Conservation (phyloP, 495 filamentous ascomycete species). For the Penicillium macrosclerotiorum region DNA sequence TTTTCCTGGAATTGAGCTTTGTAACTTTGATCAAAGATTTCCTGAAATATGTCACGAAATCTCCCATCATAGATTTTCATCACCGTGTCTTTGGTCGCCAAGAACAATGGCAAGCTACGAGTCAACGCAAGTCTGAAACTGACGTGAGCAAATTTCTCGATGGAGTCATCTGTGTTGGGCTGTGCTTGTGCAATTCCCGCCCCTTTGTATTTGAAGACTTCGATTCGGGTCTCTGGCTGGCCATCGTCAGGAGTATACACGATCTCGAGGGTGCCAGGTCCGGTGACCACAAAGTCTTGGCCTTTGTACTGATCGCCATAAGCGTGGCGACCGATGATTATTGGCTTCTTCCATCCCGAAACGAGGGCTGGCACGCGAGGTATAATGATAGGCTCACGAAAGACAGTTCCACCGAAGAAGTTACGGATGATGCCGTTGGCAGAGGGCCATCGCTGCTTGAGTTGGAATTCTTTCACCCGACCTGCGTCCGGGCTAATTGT, state of each 20-base stretch:
- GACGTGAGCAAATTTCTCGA: constrained; percentile 89
- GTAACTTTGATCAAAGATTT: constrained; percentile 87
- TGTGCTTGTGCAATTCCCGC: constrained; percentile 89
- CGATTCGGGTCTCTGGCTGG: constrained; percentile 76
- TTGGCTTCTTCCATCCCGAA: constrained; percentile 95
- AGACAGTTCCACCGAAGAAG: constrained; percentile 90
- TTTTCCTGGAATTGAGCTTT: constrained; percentile 83
- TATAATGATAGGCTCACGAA: constrained; percentile 97
- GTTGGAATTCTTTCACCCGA: constrained; percentile 92
- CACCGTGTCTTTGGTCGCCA: constrained; percentile 99
- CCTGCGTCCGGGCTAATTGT: constrained; percentile 98
- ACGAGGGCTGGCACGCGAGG: constrained; percentile 86
- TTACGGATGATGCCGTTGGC: constrained; percentile 99
- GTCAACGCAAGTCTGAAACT: constrained; percentile 90
- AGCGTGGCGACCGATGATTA: constrained; percentile 97
- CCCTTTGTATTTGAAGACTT: constrained; percentile 82
- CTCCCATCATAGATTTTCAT: constrained; percentile 96
- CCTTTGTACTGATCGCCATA: constrained; percentile 99
- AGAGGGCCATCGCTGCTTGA: constrained; percentile 99
- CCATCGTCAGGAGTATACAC: constrained; percentile 86
- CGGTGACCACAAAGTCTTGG: constrained; percentile 78
- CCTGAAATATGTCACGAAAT: constrained; percentile 99
- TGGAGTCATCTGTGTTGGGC: constrained; percentile 97
- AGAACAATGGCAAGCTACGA: constrained; percentile 86
- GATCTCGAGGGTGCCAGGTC: constrained; percentile 84